Evolutionary conservation across 345 rosid species (phyloP).

Genomic region (Eucalyptus paniculata): DNA sequence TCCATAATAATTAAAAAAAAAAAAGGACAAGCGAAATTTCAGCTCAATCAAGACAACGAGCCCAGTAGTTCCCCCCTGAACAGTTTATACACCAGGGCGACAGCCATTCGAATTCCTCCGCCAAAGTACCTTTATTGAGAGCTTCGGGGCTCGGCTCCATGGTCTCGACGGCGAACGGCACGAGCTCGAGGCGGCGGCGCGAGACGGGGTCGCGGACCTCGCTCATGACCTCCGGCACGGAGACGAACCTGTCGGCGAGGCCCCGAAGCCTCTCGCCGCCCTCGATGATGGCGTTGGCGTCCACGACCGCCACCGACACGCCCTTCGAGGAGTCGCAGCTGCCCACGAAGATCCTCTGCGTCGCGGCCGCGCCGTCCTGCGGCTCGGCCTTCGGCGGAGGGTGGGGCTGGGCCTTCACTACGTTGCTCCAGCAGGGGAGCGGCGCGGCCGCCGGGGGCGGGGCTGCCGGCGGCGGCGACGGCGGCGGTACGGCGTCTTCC

Average conservation of each 20-base stretch:
- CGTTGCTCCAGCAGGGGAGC: slow-evolving; percentile 59
- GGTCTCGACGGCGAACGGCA: slow-evolving; percentile 65
- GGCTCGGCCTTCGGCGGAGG: slow-evolving; percentile 7
- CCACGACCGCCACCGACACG: slow-evolving; percentile 66
- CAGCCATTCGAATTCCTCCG: background rate
- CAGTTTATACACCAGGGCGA: background rate
- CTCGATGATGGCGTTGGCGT: slow-evolving; percentile 80
- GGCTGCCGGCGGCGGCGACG: background rate
- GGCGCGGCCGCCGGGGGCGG: slow-evolving; percentile 1
- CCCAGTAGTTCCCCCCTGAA: background rate
- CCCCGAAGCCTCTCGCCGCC: slow-evolving; percentile 46
- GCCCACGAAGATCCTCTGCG: slow-evolving; percentile 23
- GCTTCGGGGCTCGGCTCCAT: slow-evolving; percentile 87
- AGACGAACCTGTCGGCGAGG: slow-evolving; percentile 68
- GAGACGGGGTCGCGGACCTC: slow-evolving; percentile 89
- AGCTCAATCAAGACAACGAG: background rate
- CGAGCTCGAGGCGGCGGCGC: slow-evolving; percentile 68
- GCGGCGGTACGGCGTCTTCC: slow-evolving; percentile 1
- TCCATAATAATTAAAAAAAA: background rate
- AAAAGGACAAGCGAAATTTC: background rate
- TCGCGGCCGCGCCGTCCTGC: background rate
- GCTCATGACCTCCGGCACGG: slow-evolving; percentile 64
- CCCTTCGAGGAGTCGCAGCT: slow-evolving; percentile 72
- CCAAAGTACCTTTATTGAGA: slow-evolving; percentile 48
- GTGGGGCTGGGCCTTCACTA: slow-evolving; percentile 39